Conservation (phyloP, 768 basidiomycete species). For the Trametes coccinea region DNA sequence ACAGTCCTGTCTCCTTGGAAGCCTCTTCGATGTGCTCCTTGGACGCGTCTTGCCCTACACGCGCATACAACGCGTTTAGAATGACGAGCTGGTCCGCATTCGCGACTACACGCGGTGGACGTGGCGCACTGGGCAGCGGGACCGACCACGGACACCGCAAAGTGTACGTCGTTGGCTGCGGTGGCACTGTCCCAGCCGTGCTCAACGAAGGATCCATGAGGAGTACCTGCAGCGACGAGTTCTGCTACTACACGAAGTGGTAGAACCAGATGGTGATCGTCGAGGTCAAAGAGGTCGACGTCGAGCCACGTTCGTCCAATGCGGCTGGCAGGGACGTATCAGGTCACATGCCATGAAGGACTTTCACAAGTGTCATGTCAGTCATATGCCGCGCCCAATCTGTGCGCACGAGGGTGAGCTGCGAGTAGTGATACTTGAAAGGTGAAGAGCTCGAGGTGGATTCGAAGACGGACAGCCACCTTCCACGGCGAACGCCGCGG, state of each 20-base stretch:
- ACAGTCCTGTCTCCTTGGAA: conserved; percentile 25
- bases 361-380: too few species aligned
- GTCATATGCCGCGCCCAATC: too few species aligned
- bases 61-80: conserved; percentile 14
- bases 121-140: neutral
- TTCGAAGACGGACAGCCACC: conserved; percentile 15
- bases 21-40: conserved; percentile 19
- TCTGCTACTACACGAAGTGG: too few species aligned
- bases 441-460: neutral
- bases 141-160: conserved; percentile 9
- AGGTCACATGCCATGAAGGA: too few species aligned
- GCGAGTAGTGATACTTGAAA: neutral
- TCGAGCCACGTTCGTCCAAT: too few species aligned
- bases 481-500: neutral
- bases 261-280: neutral
- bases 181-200: neutral
- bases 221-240: neutral
- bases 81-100: conserved; percentile 11
- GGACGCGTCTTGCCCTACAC: conserved; percentile 8
- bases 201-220: neutral
- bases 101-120: conserved; percentile 16
- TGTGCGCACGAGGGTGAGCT: too few species aligned
- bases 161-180: conserved; percentile 1
- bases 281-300: neutral
- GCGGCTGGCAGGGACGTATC: neutral